A percentile compares a stretch with the other conserved stretches of the same genome.
These are phyloP conservation scores for Colletotrichum tropicale DNA, from an alignment of 2,329 filamentous ascomycete species.

Conservation along the genomic window DNA sequence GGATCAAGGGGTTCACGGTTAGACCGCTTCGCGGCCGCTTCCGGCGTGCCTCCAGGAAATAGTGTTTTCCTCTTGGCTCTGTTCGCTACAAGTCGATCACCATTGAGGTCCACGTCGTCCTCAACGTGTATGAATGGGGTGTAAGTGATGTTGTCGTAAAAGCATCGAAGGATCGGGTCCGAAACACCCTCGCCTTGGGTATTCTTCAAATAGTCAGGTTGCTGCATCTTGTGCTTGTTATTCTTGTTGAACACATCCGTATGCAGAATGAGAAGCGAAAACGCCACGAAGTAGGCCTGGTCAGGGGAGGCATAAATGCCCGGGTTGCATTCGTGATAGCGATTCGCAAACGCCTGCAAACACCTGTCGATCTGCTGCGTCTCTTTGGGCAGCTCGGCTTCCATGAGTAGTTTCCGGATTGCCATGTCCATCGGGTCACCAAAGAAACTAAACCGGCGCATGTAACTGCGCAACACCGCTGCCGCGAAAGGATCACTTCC, in stretches of 20 bases:
- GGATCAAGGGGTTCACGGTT: slow-evolving; percentile 90
- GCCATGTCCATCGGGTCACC: slow-evolving; percentile 98
- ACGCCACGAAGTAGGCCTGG: slow-evolving; percentile 97
- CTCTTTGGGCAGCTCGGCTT: slow-evolving; percentile 93
- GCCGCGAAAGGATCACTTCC: slow-evolving; percentile 83
- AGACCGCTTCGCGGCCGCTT: slow-evolving; percentile 63
- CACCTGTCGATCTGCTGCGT: slow-evolving; percentile 98
- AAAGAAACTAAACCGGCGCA: slow-evolving; percentile 94
- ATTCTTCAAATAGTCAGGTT: slow-evolving; percentile 93
- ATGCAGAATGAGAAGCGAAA: slow-evolving; percentile 93
- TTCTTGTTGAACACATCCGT: slow-evolving; percentile 99
- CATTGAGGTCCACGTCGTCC: slow-evolving; percentile 82
- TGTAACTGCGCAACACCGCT: slow-evolving; percentile 88
- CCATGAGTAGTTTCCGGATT: slow-evolving; percentile 92
- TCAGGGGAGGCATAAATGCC: slow-evolving; percentile 91
- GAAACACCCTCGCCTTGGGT: slow-evolving; percentile 91
- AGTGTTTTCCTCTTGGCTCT: slow-evolving; percentile 75
- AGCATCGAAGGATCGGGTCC: slow-evolving; percentile 90
- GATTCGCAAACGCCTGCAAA: slow-evolving; percentile 90
- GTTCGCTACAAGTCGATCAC: slow-evolving; percentile 72
- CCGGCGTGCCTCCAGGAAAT: slow-evolving; percentile 68
- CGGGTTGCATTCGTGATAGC: slow-evolving; percentile 98
- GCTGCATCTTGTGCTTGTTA: slow-evolving; percentile 99
- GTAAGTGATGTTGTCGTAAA: slow-evolving; percentile 98
- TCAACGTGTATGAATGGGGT: slow-evolving; percentile 98